These are phyloP conservation scores for Diaporthe longicolla DNA, from an alignment of 2,329 filamentous ascomycete genomes.

Conservation along the genomic window DNA sequence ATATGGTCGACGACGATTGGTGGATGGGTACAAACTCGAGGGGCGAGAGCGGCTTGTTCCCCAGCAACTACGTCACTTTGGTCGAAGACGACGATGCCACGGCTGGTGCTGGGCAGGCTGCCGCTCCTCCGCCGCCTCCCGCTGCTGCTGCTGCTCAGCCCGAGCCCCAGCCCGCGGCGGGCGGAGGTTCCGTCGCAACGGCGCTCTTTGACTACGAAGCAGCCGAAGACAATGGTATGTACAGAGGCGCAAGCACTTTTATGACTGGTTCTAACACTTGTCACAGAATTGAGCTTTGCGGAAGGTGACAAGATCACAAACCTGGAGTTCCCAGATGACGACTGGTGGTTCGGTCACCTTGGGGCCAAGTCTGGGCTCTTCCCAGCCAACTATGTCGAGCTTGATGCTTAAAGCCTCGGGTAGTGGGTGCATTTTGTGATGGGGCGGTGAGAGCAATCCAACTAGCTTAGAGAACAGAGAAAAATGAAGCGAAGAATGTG, in stretches of 20 bases:
- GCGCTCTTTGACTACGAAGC: constrained; percentile 97
- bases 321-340: constrained; percentile 96
- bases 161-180: constrained; percentile 56
- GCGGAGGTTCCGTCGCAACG: constrained; percentile 76
- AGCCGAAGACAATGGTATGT: constrained; percentile 88
- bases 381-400: constrained; percentile 79
- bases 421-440: neutral
- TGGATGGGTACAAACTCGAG: constrained; percentile 93
- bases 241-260: neutral
- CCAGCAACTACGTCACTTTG: constrained; percentile 93
- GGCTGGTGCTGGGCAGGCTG: constrained; percentile 47
- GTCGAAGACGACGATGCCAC: constrained; percentile 72
- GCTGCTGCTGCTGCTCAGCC: constrained; percentile 54
- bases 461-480: constrained; percentile 26
- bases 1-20: constrained; percentile 99
- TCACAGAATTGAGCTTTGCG: constrained; percentile 81
- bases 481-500: neutral
- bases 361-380: constrained; percentile 87
- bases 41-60: constrained; percentile 92
- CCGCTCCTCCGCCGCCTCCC: constrained; percentile 50
- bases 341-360: constrained; percentile 97
- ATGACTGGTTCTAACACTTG: constrained; percentile 53
- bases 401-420: constrained; percentile 55
- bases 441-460: neutral
- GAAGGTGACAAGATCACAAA: constrained; percentile 87